Base-by-base conservation (phyloP, 139 green algal genomes). In the Pleodorina starrii region DNA sequence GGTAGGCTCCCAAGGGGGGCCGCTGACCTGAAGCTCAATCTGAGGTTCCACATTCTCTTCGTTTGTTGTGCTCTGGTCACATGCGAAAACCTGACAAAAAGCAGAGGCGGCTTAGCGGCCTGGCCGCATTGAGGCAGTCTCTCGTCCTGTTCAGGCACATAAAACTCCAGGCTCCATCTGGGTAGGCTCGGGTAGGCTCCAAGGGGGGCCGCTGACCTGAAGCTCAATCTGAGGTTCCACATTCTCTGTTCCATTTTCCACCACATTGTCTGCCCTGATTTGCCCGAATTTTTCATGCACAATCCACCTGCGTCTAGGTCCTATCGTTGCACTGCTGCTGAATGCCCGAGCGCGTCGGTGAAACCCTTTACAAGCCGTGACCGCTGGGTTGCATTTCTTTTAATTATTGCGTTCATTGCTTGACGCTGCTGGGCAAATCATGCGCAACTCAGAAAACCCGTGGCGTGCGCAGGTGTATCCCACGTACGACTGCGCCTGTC, bases 401-500 rank as follows among this genome's bases (percentile, higher is more conserved):
- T n/a, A n/a, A n/a, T n/a, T n/a, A n/a, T n/a, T n/a, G n/a, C n/a
- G n/a, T n/a, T n/a, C n/a, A n/a, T n/a, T n/a, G n/a, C n/a, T n/a
- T n/a, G n/a, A n/a, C n/a, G n/a, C n/a, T n/a, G n/a, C n/a, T n/a
- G n/a, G n/a, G n/a, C n/a, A n/a, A n/a, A n/a, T n/a, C n/a, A n/a
- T n/a, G n/a, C n/a, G n/a, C n/a, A n/a, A n/a, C n/a, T n/a, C n/a
- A n/a, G n/a, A n/a, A n/a, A n/a, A n/a, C n/a, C n/a, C n/a, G n/a
- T n/a, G n/a, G 11, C 35, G 27, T 36, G 32, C 32, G 83, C 94
- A 99, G 95, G 92, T 97, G 71, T 99, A 99, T 93, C 98, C 98
- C 74, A 99, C 98, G 9, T 99, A 99, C 90, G 98, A 99, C 95
- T 99, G 95, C 90, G 98, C 98, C 12, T 99, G 98, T 93, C 98